Conservation (phyloP, 2,329 filamentous ascomycete species). For the Aureobasidium sp. region DNA sequence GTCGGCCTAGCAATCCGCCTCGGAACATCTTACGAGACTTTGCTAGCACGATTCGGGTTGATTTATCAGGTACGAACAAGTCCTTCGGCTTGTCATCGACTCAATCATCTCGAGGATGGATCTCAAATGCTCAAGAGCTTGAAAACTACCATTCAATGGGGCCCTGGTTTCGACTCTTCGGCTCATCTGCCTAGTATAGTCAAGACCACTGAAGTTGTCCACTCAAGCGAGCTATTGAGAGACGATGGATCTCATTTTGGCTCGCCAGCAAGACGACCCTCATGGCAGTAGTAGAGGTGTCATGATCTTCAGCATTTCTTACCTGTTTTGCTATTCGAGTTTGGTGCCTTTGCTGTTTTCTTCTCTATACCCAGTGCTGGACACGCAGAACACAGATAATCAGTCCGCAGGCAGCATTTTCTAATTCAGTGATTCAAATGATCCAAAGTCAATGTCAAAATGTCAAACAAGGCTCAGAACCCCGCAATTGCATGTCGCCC, state of each 20-base stretch:
- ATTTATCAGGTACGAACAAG: background rate
- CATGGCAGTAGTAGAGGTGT: slow-evolving; percentile 5
- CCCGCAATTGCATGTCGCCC: background rate
- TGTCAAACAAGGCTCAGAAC: background rate
- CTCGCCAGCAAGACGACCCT: background rate
- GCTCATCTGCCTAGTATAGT: background rate
- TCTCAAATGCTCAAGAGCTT: background rate
- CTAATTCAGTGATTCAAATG: no score
- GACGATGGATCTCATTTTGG: background rate
- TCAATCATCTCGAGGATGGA: slow-evolving; percentile 2
- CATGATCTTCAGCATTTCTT: no score
- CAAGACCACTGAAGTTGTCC: slow-evolving; percentile 11
- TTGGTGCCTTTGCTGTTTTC: background rate
- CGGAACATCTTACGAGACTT: background rate
- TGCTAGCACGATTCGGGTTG: slow-evolving; percentile 2
- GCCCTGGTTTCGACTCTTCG: background rate
- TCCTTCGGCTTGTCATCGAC: background rate
- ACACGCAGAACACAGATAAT: background rate
- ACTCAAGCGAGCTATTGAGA: slow-evolving; percentile 1
- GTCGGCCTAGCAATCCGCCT: background rate
- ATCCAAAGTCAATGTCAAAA: background rate
- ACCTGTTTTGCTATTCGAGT: background rate
- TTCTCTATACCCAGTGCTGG: background rate
- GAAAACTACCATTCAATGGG: background rate
- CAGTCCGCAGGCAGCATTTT: no score